Conservation (phyloP, 371 early-diverging fungal species). For the Zopfochytrium polystomum region DNA sequence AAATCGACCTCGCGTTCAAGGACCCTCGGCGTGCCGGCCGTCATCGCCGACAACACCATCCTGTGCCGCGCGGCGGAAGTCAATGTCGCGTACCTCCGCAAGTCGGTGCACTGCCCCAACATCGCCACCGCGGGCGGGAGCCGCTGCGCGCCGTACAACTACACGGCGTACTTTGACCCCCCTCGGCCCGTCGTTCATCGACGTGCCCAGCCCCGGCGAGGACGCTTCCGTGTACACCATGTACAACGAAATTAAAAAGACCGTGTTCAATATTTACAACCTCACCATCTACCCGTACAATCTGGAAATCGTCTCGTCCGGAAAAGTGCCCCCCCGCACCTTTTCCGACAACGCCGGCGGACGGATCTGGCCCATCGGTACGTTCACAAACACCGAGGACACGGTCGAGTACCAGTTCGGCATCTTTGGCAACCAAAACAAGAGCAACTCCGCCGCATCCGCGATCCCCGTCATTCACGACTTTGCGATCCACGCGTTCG, state of each 20-base stretch:
- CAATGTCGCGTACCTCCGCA: conserved; percentile 19
- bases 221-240: not conserved
- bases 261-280: conserved; percentile 19
- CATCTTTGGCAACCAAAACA: conserved; percentile 17
- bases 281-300: conserved; percentile 16
- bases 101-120: conserved; percentile 7
- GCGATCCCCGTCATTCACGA: conserved; percentile 1
- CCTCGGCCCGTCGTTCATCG: not conserved
- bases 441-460: conserved; percentile 4
- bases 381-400: conserved; percentile 17
- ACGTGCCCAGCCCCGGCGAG: conserved; percentile 1
- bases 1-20: conserved; percentile 12
- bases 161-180: conserved; percentile 13
- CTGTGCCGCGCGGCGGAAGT: conserved; percentile 18
- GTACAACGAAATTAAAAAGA: conserved; percentile 3
- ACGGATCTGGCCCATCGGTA: conserved; percentile 21
- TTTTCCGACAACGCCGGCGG: conserved; percentile 16
- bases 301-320: conserved; percentile 5
- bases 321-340: conserved; percentile 6
- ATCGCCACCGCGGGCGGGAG: conserved; percentile 1
- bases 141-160: not conserved
- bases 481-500: conserved; percentile 10
- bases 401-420: conserved; percentile 23
- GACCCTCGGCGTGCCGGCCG: conserved; percentile 1
- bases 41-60: conserved; percentile 11